Percentiles rank a stretch among this genome's conserved stretches.
Evolutionary conservation across 768 basidiomycete genomes (phyloP).

Genomic region (Auricularia cornea): DNA sequence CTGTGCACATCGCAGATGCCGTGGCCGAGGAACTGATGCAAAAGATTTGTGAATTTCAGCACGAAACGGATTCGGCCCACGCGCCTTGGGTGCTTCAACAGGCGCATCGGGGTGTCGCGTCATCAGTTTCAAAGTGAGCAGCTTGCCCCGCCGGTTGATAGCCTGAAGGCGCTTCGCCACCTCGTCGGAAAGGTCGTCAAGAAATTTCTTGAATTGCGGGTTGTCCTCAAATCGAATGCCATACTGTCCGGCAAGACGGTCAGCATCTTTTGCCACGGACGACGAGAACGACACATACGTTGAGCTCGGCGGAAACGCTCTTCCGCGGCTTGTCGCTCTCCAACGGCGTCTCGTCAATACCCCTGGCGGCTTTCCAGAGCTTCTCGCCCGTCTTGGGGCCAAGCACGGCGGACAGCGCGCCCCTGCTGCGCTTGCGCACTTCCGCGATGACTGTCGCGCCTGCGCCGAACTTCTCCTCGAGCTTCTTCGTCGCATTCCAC

Average conservation of each 20-base stretch:
- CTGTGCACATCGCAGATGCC: slow-evolving; percentile 77
- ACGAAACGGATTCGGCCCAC: no score
- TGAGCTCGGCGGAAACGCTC: slow-evolving; percentile 91
- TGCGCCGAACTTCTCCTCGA: slow-evolving; percentile 54
- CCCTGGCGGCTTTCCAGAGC: slow-evolving; percentile 74
- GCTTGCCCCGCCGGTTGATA: slow-evolving; percentile 60
- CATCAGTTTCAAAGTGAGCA: slow-evolving; percentile 82
- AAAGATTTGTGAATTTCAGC: no score
- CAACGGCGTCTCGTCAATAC: slow-evolving; percentile 71
- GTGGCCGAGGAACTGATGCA: slow-evolving; percentile 89
- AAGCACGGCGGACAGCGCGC: slow-evolving; percentile 56
- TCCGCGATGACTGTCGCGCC: slow-evolving; percentile 64
- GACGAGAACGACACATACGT: slow-evolving; percentile 45
- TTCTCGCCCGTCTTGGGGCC: slow-evolving; percentile 80
- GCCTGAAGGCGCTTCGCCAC: slow-evolving; percentile 63
- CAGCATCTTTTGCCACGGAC: neutral
- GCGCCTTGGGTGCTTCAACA: slow-evolving; percentile 87
- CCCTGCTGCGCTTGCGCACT: slow-evolving; percentile 54
- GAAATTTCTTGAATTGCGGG: slow-evolving; percentile 72
- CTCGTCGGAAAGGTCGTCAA: slow-evolving; percentile 69
- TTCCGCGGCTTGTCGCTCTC: slow-evolving; percentile 82
- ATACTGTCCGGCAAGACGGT: slow-evolving; percentile 44
- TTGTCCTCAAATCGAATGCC: slow-evolving; percentile 86
- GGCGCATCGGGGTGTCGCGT: slow-evolving; percentile 80
- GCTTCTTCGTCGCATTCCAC: slow-evolving; percentile 63